phyloP scores from a whole-genome alignment of 805 yeast genomes.

The Candida sonorensis region DNA sequence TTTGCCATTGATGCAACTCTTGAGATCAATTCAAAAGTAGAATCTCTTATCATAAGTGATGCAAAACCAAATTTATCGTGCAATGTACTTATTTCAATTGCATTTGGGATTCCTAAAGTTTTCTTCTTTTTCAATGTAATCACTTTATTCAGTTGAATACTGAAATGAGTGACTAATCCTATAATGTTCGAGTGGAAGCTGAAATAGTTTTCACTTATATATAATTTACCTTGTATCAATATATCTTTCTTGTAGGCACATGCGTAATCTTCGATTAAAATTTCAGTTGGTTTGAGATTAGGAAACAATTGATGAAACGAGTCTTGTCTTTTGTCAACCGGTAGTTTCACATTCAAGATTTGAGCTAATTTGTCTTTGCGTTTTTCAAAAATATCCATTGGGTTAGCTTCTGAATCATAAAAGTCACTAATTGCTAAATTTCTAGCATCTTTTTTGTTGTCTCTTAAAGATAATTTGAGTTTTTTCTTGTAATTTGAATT shows the following conservation, averaged over 20 bases:
- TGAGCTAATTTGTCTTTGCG: conserved; percentile 12
- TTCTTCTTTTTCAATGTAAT: conserved; percentile 57
- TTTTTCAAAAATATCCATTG: too few species aligned
- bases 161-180: conserved; percentile 57
- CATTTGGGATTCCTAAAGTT: conserved; percentile 66
- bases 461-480: conserved; percentile 7
- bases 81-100: conserved; percentile 54
- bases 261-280: conserved; percentile 51
- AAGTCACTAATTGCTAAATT: too few species aligned
- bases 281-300: conserved; percentile 42
- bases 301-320: conserved; percentile 58
- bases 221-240: conserved; percentile 59
- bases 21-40: conserved; percentile 42
- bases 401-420: too few species aligned
- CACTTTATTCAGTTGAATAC: conserved; percentile 54
- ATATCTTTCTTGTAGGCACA: conserved; percentile 65
- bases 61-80: conserved; percentile 62
- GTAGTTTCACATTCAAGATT: conserved; percentile 24
- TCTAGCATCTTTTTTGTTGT: conserved; percentile 4
- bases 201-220: conserved; percentile 46
- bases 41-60: conserved; percentile 55
- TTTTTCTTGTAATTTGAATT: conserved; percentile 10
- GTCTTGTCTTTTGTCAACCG: conserved; percentile 45
- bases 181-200: conserved; percentile 63
- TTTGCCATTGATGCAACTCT: conserved; percentile 51